These are phyloP conservation scores for Myxozyma geophila DNA, from an alignment of 805 yeast species.

Conservation along the genomic window DNA sequence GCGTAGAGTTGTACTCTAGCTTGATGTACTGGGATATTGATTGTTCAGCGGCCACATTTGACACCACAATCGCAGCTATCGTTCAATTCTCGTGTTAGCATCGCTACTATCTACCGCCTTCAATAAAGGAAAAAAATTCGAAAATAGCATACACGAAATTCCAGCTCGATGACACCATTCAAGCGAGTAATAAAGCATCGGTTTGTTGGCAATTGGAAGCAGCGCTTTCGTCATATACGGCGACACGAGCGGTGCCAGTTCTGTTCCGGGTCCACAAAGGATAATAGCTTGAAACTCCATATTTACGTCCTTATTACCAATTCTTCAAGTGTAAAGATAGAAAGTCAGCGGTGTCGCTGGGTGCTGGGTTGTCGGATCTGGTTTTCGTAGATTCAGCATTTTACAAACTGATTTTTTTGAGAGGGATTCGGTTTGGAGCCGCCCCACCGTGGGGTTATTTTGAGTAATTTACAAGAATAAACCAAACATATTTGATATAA, in stretches of 20 bases:
- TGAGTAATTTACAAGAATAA: neutral
- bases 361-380: too few relatives aligned
- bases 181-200: constrained; percentile 83
- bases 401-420: too few relatives aligned
- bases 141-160: constrained; percentile 30
- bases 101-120: neutral
- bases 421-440: too few relatives aligned
- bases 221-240: constrained; percentile 76
- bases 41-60: constrained; percentile 54
- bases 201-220: constrained; percentile 85
- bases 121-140: neutral
- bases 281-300: constrained; percentile 95
- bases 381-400: too few relatives aligned
- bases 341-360: too few relatives aligned
- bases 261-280: constrained; percentile 83
- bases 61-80: constrained; percentile 51
- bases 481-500: too few relatives aligned
- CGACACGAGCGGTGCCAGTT: constrained; percentile 70
- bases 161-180: constrained; percentile 75
- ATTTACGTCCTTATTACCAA: neutral
- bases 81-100: neutral
- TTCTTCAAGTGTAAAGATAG: neutral
- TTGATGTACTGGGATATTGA: constrained; percentile 48
- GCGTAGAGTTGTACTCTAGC: constrained; percentile 31
- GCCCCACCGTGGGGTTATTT: too few relatives aligned